Evolutionary conservation across 2,329 filamentous ascomycete genomes (phyloP).

Genomic region (Amesomyces nigricolor): DNA sequence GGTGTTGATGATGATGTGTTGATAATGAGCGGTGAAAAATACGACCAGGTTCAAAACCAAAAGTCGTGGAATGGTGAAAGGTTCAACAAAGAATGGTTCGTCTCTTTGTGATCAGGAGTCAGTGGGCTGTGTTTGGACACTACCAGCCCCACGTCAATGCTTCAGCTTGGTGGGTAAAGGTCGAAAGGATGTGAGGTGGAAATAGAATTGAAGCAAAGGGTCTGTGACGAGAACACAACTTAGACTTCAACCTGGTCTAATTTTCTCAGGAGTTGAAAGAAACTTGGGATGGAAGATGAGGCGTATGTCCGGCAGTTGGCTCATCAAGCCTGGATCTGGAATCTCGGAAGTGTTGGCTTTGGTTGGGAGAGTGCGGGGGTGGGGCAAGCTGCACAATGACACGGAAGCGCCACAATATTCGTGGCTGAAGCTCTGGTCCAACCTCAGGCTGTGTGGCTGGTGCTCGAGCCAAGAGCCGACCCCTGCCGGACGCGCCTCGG

Average conservation of each 20-base stretch:
- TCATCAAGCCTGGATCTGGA: too few relatives aligned
- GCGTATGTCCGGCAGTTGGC: background rate
- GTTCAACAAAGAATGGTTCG: too few relatives aligned
- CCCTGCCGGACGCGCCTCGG: conserved; percentile 3
- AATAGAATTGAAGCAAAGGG: background rate
- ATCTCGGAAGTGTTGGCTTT: too few relatives aligned
- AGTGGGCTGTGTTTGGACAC: too few relatives aligned
- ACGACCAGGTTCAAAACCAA: background rate
- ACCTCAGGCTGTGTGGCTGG: conserved; percentile 4
- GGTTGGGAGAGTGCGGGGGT: background rate
- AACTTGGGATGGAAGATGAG: background rate
- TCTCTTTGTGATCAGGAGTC: too few relatives aligned
- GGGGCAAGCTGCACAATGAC: background rate
- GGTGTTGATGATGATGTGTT: background rate
- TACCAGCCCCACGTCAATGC: too few relatives aligned
- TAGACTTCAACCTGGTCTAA: too few relatives aligned
- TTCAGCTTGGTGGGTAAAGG: too few relatives aligned
- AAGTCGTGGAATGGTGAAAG: background rate
- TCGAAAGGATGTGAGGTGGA: background rate
- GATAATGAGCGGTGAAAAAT: background rate
- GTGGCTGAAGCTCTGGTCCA: conserved; percentile 9
- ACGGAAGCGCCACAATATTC: background rate
- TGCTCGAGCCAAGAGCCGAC: background rate
- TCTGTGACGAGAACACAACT: background rate
- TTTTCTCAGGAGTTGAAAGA: background rate